phyloP scores from a whole-genome alignment of 805 yeast genomes.

The Ogataea populi-albae region DNA sequence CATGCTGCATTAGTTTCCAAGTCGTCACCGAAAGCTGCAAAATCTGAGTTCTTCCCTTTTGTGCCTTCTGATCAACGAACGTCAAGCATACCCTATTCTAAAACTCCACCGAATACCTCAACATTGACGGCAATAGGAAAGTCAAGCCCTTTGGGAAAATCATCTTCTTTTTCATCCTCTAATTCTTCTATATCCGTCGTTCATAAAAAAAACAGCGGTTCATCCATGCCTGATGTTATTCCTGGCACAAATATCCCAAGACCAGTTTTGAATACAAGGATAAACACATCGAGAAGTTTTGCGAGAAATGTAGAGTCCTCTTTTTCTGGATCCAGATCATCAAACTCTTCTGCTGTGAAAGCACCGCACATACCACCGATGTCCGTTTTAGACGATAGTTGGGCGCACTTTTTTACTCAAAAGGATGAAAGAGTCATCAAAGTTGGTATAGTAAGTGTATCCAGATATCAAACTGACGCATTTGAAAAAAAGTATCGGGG shows the following conservation, averaged over 20 bases:
- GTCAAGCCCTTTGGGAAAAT: neutral
- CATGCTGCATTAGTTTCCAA: constrained; percentile 1
- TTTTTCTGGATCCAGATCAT: constrained; percentile 12
- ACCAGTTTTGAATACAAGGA: constrained; percentile 43
- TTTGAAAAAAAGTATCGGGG: constrained; percentile 61
- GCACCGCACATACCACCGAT: constrained; percentile 41
- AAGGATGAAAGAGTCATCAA: constrained; percentile 60
- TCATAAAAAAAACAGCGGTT: constrained; percentile 18
- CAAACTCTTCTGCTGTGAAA: constrained; percentile 7
- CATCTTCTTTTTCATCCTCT: constrained; percentile 7
- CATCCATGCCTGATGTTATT: constrained; percentile 37
- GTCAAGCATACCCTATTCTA: no score
- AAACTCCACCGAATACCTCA: no score
- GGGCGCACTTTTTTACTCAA: constrained; percentile 52
- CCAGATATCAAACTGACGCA: constrained; percentile 41
- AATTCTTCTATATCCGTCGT: constrained; percentile 8
- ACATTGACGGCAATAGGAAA: no score
- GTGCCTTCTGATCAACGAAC: no score
- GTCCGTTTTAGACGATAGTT: constrained; percentile 54
- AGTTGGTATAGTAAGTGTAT: constrained; percentile 51
- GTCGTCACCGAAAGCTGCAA: neutral
- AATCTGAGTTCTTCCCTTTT: no score
- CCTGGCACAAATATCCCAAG: constrained; percentile 60
- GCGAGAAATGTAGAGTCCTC: constrained; percentile 10
- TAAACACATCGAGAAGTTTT: constrained; percentile 19